Evolutionary conservation across 129 eudicot species (phyloP).

Genomic region (Rutidosis leptorrhynchoides): DNA sequence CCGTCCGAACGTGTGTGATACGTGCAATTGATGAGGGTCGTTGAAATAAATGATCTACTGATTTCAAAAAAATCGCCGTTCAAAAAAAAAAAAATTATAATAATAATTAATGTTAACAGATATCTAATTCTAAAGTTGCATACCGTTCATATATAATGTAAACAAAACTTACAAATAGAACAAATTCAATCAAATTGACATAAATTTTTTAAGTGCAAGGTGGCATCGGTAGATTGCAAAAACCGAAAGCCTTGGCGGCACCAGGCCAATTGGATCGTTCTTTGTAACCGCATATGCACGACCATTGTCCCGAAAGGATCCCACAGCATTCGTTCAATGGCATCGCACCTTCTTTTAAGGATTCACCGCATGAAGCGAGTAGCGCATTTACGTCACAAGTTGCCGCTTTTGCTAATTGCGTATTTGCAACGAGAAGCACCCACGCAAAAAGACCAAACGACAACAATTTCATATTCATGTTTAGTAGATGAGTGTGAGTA

Average conservation of each 20-base stretch:
- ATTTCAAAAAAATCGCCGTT: too few species aligned
- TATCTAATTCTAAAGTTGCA: too few species aligned
- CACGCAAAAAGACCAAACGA: not conserved
- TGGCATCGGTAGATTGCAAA: not conserved
- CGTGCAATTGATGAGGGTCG: too few species aligned
- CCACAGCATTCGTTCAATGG: not conserved
- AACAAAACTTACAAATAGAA: too few species aligned
- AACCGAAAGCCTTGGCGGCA: not conserved
- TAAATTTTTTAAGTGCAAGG: not conserved
- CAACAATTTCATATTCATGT: not conserved
- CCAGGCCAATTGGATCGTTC: slow-evolving; percentile 3
- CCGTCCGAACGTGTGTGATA: too few species aligned
- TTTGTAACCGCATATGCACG: not conserved
- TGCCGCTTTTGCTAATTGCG: not conserved
- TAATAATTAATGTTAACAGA: too few species aligned
- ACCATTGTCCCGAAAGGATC: not conserved
- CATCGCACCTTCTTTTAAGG: not conserved
- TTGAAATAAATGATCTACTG: too few species aligned
- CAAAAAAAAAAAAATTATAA: too few species aligned
- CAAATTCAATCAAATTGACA: too few species aligned
- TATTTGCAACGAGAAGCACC: not conserved
- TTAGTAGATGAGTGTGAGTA: not conserved
- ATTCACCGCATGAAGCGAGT: not conserved
- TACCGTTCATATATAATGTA: too few species aligned
- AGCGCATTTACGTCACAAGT: not conserved